Conservation (phyloP, 805 yeast genomes). For the Candida broadrunensis region DNA sequence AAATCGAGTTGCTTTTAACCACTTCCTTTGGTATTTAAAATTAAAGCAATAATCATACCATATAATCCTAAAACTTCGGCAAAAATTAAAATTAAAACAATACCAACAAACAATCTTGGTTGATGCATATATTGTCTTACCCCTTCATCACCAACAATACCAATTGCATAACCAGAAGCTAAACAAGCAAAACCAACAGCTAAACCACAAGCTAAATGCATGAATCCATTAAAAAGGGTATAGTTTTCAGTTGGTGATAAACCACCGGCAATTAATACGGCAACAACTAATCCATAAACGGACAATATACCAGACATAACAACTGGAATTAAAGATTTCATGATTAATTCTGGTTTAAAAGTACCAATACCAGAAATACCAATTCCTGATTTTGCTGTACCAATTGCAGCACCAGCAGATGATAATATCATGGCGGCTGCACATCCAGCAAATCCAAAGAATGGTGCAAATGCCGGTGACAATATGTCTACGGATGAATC, state of each 20-base stretch:
- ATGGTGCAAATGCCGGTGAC: conserved; percentile 87
- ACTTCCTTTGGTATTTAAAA: conserved; percentile 85
- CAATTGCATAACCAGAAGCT: conserved; percentile 95
- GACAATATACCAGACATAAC: conserved; percentile 98
- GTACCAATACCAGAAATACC: conserved; percentile 99
- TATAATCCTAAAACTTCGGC: conserved; percentile 88
- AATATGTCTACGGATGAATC: neutral
- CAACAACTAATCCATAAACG: conserved; percentile 94
- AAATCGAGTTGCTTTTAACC: conserved; percentile 23
- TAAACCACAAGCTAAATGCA: conserved; percentile 95
- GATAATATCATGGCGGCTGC: conserved; percentile 88
- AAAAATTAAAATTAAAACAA: conserved; percentile 83
- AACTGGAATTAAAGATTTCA: conserved; percentile 94
- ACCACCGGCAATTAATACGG: conserved; percentile 92
- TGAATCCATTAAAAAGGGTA: conserved; percentile 91
- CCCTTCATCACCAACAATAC: conserved; percentile 92
- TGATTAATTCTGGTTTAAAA: conserved; percentile 93
- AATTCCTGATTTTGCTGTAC: conserved; percentile 96
- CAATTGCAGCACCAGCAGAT: conserved; percentile 98
- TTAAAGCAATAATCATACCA: conserved; percentile 94
- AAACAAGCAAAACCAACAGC: conserved; percentile 96
- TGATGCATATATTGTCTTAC: conserved; percentile 86
- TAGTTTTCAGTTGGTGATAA: conserved; percentile 75
- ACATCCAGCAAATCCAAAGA: conserved; percentile 97
- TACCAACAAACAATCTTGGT: conserved; percentile 85